Base-by-base conservation (phyloP, 768 basidiomycete genomes). In the Cystobasidium onofrii region DNA sequence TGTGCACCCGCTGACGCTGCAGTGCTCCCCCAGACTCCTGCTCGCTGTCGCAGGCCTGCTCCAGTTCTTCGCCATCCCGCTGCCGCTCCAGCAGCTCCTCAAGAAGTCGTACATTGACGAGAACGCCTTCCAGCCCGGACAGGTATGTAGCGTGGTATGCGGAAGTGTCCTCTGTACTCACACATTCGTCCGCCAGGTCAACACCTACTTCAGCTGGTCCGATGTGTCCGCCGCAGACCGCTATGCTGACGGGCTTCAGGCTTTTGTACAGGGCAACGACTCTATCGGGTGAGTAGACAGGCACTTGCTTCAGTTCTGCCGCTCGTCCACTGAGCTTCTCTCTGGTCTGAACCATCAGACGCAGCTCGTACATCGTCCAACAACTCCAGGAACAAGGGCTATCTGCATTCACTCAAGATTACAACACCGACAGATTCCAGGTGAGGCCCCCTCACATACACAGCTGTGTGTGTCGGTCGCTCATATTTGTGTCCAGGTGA, bases 51-150 rank as follows among this genome's bases (percentile, higher is more conserved):
- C 69, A 39, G 69, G 69, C 4, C 39, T 27, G 9, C 54, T 71
- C 20, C 69, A 71, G 39, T 71, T 55, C 44, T 7, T 44, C 69
- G 33, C 43, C 10, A 34, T 88, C n/a, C 82, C 86, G 4, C 84
- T 96, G 65, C 94, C 94, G 1, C 84, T 85, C 15, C 83, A 87
- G 4, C 82, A 82, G 0, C 83, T 94, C 3, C 88, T 87, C 20
- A 85, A 87, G 75, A 80, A 83, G 10, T 90, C 88, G 10, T 95
- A 92, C 80, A 89, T 95, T 63, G 92, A 95, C 80, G 96, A 99
- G 83, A 96, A 98, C 80, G 95, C 96, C 0, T 82, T 99, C 23
- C 91, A 94, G 78, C 94, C 96, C 12, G 88, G 86, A 4, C 92
- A 95, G 84, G 94, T 94, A n/a, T n/a, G n/a, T n/a, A n/a, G n/a